Evolutionary conservation across 805 yeast genomes (phyloP).

Genomic region (Ogataea methylovora): DNA sequence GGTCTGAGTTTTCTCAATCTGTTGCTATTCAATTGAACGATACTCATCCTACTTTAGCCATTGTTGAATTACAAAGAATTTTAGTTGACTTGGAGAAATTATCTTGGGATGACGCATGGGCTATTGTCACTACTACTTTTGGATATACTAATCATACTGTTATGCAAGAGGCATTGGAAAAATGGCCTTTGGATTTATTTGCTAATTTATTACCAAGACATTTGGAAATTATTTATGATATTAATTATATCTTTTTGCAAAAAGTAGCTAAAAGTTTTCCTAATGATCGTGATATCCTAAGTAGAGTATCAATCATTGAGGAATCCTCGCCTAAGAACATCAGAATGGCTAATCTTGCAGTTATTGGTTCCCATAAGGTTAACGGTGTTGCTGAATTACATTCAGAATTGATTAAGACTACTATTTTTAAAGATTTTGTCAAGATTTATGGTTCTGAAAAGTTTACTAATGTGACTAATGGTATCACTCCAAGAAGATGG

Average conservation of each 20-base stretch:
- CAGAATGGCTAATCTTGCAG: constrained; percentile 88
- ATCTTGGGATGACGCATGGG: constrained; percentile 83
- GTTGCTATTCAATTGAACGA: constrained; percentile 91
- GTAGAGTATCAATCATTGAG: constrained; percentile 77
- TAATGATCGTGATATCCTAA: constrained; percentile 53
- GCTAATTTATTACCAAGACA: constrained; percentile 83
- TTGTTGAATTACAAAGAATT: constrained; percentile 83
- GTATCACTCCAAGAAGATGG: constrained; percentile 97
- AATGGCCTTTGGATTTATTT: constrained; percentile 85
- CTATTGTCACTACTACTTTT: constrained; percentile 68
- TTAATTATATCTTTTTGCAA: constrained; percentile 74
- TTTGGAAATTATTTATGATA: constrained; percentile 81
- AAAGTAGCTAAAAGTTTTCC: constrained; percentile 73
- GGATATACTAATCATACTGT: constrained; percentile 95
- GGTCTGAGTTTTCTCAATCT: constrained; percentile 78
- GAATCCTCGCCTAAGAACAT: constrained; percentile 76
- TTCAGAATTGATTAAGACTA: constrained; percentile 82
- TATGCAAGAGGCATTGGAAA: constrained; percentile 90
- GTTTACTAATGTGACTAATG: constrained; percentile 89
- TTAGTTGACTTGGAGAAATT: constrained; percentile 78
- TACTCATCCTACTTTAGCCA: constrained; percentile 89
- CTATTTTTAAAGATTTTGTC: constrained; percentile 87
- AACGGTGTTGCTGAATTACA: constrained; percentile 96
- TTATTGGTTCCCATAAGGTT: constrained; percentile 87
- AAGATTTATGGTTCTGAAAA: constrained; percentile 72